Conservation (phyloP, 2,329 filamentous ascomycete species). For the Calycina marina region DNA sequence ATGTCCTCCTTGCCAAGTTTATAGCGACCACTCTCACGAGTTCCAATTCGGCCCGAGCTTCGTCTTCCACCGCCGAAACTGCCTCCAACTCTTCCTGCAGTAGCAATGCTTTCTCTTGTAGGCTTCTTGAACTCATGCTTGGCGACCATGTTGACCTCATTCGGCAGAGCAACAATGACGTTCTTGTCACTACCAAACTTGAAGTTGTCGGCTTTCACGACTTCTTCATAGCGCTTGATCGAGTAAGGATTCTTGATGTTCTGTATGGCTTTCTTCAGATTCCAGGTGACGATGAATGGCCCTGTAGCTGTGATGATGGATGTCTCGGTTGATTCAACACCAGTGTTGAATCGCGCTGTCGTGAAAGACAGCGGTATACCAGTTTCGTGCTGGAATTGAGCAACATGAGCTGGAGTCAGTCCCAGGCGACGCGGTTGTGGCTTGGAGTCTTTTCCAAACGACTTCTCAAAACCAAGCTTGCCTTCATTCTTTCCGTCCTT, state of each 20-base stretch:
- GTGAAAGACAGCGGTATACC: slow-evolving; percentile 78
- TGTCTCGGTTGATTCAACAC: slow-evolving; percentile 66
- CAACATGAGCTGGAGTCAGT: slow-evolving; percentile 80
- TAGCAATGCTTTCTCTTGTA: slow-evolving; percentile 79
- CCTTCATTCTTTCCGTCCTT: slow-evolving; percentile 91
- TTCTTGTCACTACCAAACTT: slow-evolving; percentile 95
- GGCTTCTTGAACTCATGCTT: slow-evolving; percentile 74
- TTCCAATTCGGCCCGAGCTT: slow-evolving; percentile 34
- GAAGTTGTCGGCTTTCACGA: slow-evolving; percentile 98
- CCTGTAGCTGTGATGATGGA: slow-evolving; percentile 95
- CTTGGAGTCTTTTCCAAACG: slow-evolving; percentile 85
- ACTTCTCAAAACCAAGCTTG: slow-evolving; percentile 92
- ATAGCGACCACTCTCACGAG: slow-evolving; percentile 43
- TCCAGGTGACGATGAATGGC: slow-evolving; percentile 95
- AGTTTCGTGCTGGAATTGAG: slow-evolving; percentile 95
- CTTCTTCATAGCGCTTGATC: slow-evolving; percentile 91
- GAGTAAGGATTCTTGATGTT: slow-evolving; percentile 79
- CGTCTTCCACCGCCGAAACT: slow-evolving; percentile 30
- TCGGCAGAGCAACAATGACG: slow-evolving; percentile 89
- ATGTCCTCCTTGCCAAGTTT: slow-evolving; percentile 71
- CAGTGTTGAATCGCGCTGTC: slow-evolving; percentile 84
- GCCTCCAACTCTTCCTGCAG: slow-evolving; percentile 29
- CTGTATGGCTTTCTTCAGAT: slow-evolving; percentile 71
- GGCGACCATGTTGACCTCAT: slow-evolving; percentile 96
- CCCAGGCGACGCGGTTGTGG: slow-evolving; percentile 83